Evolutionary conservation across 345 rosid genomes (phyloP).

Genomic region (Microthlaspi erraticum): DNA sequence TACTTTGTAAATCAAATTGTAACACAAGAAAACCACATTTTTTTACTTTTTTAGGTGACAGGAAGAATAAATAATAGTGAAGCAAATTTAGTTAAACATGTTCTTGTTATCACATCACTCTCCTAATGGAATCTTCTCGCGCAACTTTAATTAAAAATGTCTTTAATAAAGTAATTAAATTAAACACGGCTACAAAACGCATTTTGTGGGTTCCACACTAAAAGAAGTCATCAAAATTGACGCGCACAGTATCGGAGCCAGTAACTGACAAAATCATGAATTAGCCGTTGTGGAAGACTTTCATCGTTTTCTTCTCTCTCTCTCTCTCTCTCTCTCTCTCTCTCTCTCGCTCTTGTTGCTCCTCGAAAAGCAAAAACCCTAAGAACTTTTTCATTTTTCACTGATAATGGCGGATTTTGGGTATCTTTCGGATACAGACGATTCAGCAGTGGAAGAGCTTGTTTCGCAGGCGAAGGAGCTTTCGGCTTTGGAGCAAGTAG

Average conservation of each 20-base stretch:
- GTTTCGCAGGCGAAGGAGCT: slow-evolving; percentile 73
- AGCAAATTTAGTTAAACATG: background rate
- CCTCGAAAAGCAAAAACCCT: slow-evolving; percentile 18
- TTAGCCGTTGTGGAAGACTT: slow-evolving; percentile 55
- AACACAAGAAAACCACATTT: slow-evolving; percentile 34
- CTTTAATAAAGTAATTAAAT: slow-evolving; percentile 1
- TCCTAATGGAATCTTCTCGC: background rate
- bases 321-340: background rate
- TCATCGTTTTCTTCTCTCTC: background rate
- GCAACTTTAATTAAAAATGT: background rate
- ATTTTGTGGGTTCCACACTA: slow-evolving; percentile 19
- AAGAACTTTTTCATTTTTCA: background rate
- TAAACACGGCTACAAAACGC: background rate
- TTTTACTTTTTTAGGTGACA: slow-evolving; percentile 3
- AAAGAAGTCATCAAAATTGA: slow-evolving; percentile 21
- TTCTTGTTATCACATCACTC: background rate
- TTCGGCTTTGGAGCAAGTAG: slow-evolving; percentile 70
- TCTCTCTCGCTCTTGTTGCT: background rate
- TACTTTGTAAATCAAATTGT: slow-evolving; percentile 39
- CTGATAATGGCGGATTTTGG: slow-evolving; percentile 66
- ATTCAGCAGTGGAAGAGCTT: slow-evolving; percentile 76
- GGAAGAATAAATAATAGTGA: background rate
- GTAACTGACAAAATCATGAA: slow-evolving; percentile 43
- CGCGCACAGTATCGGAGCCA: slow-evolving; percentile 29
- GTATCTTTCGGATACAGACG: slow-evolving; percentile 73